Conservation (phyloP, 495 filamentous ascomycete species). For the Apodospora peruviana region DNA sequence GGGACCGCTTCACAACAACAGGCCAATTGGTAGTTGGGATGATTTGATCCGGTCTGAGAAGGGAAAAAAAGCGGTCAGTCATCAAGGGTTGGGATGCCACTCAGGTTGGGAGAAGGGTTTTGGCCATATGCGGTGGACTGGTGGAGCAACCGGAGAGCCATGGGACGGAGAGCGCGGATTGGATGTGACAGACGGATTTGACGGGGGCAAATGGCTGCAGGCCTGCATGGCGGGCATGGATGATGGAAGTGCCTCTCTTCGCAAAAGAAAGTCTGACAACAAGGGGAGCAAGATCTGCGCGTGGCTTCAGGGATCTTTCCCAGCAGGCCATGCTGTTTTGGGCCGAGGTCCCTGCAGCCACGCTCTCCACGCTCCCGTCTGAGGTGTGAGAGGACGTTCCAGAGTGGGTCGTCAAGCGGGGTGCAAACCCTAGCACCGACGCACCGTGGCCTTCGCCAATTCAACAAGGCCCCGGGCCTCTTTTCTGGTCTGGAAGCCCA, state of each 20-base stretch:
- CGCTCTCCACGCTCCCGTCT: constrained; percentile 3
- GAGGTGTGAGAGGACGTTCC: no score
- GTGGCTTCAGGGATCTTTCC: constrained; percentile 31
- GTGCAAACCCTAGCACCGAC: no score
- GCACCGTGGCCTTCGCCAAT: no score
- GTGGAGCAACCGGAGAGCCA: background rate
- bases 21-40: no score
- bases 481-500: no score
- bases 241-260: constrained; percentile 1
- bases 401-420: no score
- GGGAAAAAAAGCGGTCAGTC: background rate
- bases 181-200: background rate
- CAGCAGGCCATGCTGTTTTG: constrained; percentile 22
- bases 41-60: no score
- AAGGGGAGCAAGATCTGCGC: constrained; percentile 25
- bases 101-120: background rate
- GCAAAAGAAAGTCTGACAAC: constrained; percentile 9
- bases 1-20: no score
- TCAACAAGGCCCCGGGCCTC: no score
- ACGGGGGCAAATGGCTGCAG: constrained; percentile 1
- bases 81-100: background rate
- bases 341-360: constrained; percentile 19
- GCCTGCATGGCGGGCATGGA: constrained; percentile 9
- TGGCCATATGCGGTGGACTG: background rate
- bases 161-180: background rate